phyloP scores from a whole-genome alignment of 257 asterid genomes.

The Jaltomata sinuosa region DNA sequence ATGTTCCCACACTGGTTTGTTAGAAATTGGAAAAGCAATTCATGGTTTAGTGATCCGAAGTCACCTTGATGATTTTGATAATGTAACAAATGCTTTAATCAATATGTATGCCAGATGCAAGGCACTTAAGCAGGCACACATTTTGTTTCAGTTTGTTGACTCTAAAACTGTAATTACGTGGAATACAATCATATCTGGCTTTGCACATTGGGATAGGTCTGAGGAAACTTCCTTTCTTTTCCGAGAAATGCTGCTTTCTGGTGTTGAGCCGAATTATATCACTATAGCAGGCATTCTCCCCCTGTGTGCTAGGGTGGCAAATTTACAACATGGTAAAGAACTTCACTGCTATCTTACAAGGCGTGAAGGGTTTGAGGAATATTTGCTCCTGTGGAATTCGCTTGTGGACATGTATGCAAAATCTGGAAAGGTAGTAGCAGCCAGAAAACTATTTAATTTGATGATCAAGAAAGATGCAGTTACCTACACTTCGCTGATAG shows the following conservation, averaged over 20 bases:
- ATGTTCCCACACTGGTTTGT: slow-evolving; percentile 55
- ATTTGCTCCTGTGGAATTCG: slow-evolving; percentile 61
- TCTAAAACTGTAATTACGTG: slow-evolving; percentile 44
- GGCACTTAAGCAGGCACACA: slow-evolving; percentile 48
- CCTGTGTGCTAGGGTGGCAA: slow-evolving; percentile 71
- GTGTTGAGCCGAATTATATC: slow-evolving; percentile 52
- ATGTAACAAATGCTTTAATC: slow-evolving; percentile 56
- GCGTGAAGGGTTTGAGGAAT: slow-evolving; percentile 37
- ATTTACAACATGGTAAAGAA: slow-evolving; percentile 73
- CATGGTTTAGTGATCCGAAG: slow-evolving; percentile 66
- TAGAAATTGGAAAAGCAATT: slow-evolving; percentile 58
- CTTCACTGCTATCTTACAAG: slow-evolving; percentile 60
- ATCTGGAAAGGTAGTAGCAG: slow-evolving; percentile 64
- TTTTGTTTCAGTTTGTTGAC: slow-evolving; percentile 39
- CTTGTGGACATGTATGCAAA: slow-evolving; percentile 77
- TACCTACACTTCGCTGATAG: slow-evolving; percentile 77
- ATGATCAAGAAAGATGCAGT: slow-evolving; percentile 59
- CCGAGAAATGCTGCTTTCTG: slow-evolving; percentile 49
- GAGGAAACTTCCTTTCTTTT: slow-evolving; percentile 65
- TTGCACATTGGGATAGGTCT: slow-evolving; percentile 39
- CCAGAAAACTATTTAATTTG: slow-evolving; percentile 54
- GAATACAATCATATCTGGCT: slow-evolving; percentile 83
- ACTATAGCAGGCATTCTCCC: slow-evolving; percentile 80
- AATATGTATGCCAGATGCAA: slow-evolving; percentile 72
- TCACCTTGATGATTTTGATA: slow-evolving; percentile 29